A percentile compares a stretch with the other conserved stretches of the same genome.
phyloP scores from a whole-genome alignment of 75 land plant species.

The Chamaecyparis obtusa region DNA sequence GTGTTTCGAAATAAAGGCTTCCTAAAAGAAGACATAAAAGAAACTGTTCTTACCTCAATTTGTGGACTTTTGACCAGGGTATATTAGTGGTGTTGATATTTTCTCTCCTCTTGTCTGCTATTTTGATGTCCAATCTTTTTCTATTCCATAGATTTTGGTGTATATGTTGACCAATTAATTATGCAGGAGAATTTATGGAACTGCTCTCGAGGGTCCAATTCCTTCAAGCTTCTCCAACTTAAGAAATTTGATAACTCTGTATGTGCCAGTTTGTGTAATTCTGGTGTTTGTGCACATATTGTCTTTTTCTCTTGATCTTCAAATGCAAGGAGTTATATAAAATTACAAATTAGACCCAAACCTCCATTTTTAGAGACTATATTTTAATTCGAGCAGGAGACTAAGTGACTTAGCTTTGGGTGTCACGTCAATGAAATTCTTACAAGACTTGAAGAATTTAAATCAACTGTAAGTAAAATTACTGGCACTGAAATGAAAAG shows the following conservation, averaged over 20 bases:
- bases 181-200: conserved; percentile 29
- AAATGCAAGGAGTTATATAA: not conserved
- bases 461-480: too few relatives aligned
- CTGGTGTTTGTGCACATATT: not conserved
- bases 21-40: not conserved
- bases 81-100: not conserved
- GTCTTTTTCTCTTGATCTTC: not conserved
- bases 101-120: not conserved
- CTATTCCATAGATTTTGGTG: not conserved
- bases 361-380: not conserved
- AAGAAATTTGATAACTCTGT: conserved; percentile 25
- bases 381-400: conserved; percentile 15
- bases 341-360: not conserved
- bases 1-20: not conserved
- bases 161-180: not conserved
- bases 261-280: not conserved
- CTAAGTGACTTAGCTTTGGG: too few relatives aligned
- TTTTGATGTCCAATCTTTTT: not conserved
- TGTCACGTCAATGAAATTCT: too few relatives aligned
- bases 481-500: too few relatives aligned
- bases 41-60: not conserved
- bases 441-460: too few relatives aligned
- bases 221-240: conserved; percentile 31
- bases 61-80: not conserved
- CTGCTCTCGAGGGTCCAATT: conserved; percentile 35